Evolutionary conservation across 1,284 basidiomycete genomes (phyloP).

Genomic region (Vanrija humicola): DNA sequence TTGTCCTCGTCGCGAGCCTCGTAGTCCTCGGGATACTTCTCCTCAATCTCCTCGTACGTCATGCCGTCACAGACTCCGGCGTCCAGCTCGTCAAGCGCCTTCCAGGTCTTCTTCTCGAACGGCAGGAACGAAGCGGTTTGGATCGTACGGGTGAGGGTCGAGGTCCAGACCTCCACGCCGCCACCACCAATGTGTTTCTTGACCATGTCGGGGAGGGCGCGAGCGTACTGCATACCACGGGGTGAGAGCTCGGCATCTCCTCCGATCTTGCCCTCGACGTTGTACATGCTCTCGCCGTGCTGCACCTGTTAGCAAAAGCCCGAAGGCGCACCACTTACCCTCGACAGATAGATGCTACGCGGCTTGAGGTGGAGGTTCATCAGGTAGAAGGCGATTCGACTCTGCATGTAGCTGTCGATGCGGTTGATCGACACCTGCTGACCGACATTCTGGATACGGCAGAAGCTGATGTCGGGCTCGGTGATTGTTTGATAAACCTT

Average conservation of each 20-base stretch:
- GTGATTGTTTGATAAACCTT: conserved; percentile 92
- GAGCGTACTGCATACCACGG: conserved; percentile 79
- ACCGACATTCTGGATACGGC: conserved; percentile 85
- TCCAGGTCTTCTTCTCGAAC: conserved; percentile 96
- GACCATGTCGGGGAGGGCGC: conserved; percentile 79
- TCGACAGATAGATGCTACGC: conserved; percentile 90
- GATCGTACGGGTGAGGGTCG: conserved; percentile 85
- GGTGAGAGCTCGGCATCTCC: conserved; percentile 86
- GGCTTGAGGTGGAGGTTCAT: conserved; percentile 99
- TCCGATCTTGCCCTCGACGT: conserved; percentile 94
- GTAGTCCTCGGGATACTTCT: conserved; percentile 95
- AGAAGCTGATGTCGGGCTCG: conserved; percentile 78
- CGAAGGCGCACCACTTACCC: conserved; percentile 56
- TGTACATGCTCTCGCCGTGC: conserved; percentile 98
- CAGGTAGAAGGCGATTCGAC: conserved; percentile 94
- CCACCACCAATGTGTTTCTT: conserved; percentile 77
- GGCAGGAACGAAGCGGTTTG: conserved; percentile 81
- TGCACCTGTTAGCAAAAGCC: conserved; percentile 39
- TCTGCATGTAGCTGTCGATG: conserved; percentile 89
- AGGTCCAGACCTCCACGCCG: conserved; percentile 78
- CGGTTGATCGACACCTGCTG: conserved; percentile 75
- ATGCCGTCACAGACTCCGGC: conserved; percentile 99
- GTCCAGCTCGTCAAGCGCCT: conserved; percentile 95
- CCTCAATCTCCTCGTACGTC: conserved; percentile 99
- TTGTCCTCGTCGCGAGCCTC: conserved; percentile 99